Base-by-base conservation (phyloP, 345 rosid genomes). In the Murraya koenigii region DNA sequence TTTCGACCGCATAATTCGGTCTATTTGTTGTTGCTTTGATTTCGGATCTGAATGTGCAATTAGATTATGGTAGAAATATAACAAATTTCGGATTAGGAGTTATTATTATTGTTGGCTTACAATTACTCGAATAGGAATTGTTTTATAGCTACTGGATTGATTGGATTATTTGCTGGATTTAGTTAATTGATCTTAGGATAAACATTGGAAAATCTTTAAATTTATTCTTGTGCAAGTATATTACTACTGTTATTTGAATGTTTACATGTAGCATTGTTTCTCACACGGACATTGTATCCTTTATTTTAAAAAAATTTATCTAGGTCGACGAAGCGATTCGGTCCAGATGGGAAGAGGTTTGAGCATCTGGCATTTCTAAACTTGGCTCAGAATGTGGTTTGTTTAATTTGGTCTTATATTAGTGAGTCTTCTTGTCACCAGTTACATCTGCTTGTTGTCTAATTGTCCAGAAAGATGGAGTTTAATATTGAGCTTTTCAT, bases 241-340 rank as follows among this genome's bases (percentile, higher is more conserved):
- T 33, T 64, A 35, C 17, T 36, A 33, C 69, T 26, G 39, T 6
- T 17, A 28, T 30, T 20, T 22, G 30, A 54, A 39, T 68, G 15
- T 13, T 44, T 39, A 11, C 28, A 23, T 14, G 71, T 26, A 20
- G 35, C 54, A 38, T 38, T 38, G 60, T 10, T 36, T 72, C 66
- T 72, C 13, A 15, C 17, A 39, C 17, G 66, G 4, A 10, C 30
- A 15, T 19, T 1, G 72, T 19, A 8, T 20, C 0, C 38, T 35
- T 20, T 11, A 8, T 65, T 22, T 1, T 4, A 11, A 44, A 41
- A 35, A 44, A 28, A n/a, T 14, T 2, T 8, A 28, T 71, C 69
- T 79, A 95, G 97, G 85, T 93, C 99, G 26, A 95, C 98, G 28
- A 95, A 95, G 87, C 86, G 91, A 71, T 95, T 95, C 32, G 98